Base-by-base conservation (phyloP, 345 rosid species). In the Microcos paniculata region DNA sequence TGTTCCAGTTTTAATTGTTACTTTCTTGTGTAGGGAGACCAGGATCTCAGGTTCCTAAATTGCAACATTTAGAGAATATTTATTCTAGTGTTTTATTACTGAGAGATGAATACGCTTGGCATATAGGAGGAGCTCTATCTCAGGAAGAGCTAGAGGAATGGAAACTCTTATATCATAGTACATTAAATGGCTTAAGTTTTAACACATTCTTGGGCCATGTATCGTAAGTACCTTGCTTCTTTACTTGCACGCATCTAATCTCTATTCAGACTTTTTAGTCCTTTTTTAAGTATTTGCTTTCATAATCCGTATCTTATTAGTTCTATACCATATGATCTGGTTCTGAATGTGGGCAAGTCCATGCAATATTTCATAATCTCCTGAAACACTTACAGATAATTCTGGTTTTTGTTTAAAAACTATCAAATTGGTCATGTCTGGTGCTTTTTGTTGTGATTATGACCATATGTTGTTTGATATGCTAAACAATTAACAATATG, bases 121-220 rank as follows among this genome's bases (percentile, higher is more conserved):
- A 91, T 78, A 90, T 95, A 72, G 99, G 93, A 80, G 99, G 99
- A 76, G 89, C 87, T 70, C 92, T 95, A 78, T 84, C 98, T 62
- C 94, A 82, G 23, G 86, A 83, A 51, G 98, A 91, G 84, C 83
- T 90, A 42, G 87, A 79, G 72, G 94, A 91, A 71, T 95, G 98
- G 99, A 95, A 85, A 72, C 93, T 93, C 35, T 77, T 93, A 79
- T 95, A 91, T 76, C 97, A 95, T 74, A 93, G 98, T 82, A 70
- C 92, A 77, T 65, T 86, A 49, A 86, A 85, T 82, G 99, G 96
- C 75, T 85, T 82, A 62, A 95, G 96, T 85, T 95, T 92, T 82
- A 92, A 80, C 87, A 95, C 97, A 35, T 95, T 95, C 77, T 81
- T 95, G 75, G 93, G 98, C 48, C 85, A 78, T 82, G 71, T 88